phyloP scores from a whole-genome alignment of 2,329 filamentous ascomycete species.

The Trichoderma oligosporum region DNA sequence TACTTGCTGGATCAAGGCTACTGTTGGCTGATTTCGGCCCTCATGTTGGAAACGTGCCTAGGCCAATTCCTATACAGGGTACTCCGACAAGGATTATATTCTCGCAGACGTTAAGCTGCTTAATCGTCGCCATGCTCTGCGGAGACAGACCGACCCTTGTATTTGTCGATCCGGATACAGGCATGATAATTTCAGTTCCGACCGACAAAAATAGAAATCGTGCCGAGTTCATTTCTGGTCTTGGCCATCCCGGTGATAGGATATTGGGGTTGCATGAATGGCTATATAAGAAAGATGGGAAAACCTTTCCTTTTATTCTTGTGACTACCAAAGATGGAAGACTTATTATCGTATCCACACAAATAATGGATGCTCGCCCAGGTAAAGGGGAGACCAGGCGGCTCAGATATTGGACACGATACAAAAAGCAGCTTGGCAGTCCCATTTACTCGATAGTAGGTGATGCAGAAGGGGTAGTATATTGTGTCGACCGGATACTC shows the following conservation, averaged over 20 bases:
- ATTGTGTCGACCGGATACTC: conserved; percentile 51
- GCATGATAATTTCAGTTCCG: conserved; percentile 47
- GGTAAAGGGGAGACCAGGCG: conserved; percentile 23
- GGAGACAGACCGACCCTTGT: conserved; percentile 46
- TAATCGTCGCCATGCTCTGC: conserved; percentile 50
- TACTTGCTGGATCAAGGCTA: conserved; percentile 49
- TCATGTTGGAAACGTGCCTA: conserved; percentile 45
- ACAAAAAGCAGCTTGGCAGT: conserved; percentile 42
- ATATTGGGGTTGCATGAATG: conserved; percentile 63
- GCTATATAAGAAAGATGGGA: conserved; percentile 54
- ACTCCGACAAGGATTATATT: conserved; percentile 53
- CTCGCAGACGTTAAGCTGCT: conserved; percentile 49
- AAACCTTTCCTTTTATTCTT: conserved; percentile 59
- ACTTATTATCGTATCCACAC: conserved; percentile 54
- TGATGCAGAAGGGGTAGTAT: conserved; percentile 54
- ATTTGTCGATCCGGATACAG: conserved; percentile 56
- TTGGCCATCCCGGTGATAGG: conserved; percentile 55
- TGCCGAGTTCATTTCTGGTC: conserved; percentile 49
- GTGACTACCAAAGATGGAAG: conserved; percentile 54
- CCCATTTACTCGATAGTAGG: conserved; percentile 56
- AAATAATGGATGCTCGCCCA: conserved; percentile 24
- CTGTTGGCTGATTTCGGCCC: conserved; percentile 51
- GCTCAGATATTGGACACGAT: conserved; percentile 52
- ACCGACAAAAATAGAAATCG: conserved; percentile 40
- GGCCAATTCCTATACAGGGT: conserved; percentile 45